These are phyloP conservation scores for Pseudogymnoascus sp. DNA, from an alignment of 2,329 filamentous ascomycete species.

Conservation along the genomic window DNA sequence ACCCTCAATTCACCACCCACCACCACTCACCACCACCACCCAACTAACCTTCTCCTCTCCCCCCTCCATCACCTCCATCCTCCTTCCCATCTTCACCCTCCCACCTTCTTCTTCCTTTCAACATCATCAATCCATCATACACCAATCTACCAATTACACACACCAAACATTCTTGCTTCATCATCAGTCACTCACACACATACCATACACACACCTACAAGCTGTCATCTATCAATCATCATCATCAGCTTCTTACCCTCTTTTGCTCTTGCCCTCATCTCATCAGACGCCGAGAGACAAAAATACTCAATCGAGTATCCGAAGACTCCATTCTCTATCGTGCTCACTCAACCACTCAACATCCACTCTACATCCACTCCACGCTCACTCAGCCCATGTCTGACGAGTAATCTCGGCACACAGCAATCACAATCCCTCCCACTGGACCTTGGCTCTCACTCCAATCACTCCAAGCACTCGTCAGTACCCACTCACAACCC, in stretches of 20 bases:
- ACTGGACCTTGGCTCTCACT: neutral
- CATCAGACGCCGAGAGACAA: neutral
- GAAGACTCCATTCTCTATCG: neutral
- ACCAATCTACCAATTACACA: neutral
- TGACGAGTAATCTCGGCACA: slow-evolving; percentile 1
- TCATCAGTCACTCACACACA: neutral
- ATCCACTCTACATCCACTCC: neutral
- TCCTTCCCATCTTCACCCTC: slow-evolving; percentile 12
- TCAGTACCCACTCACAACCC: neutral
- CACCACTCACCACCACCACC: neutral
- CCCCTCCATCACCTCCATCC: slow-evolving; percentile 7
- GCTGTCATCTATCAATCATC: neutral
- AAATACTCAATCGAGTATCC: neutral
- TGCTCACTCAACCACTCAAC: neutral
- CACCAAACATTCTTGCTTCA: neutral
- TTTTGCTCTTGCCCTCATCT: neutral
- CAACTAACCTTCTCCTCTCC: neutral
- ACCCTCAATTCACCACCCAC: neutral
- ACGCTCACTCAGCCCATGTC: neutral
- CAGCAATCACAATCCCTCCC: neutral
- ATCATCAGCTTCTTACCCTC: neutral
- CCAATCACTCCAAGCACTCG: neutral
- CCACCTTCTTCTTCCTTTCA: slow-evolving; percentile 14
- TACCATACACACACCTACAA: neutral
- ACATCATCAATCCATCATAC: neutral